phyloP scores from a whole-genome alignment of 345 rosid species.

The Acer campestre region DNA sequence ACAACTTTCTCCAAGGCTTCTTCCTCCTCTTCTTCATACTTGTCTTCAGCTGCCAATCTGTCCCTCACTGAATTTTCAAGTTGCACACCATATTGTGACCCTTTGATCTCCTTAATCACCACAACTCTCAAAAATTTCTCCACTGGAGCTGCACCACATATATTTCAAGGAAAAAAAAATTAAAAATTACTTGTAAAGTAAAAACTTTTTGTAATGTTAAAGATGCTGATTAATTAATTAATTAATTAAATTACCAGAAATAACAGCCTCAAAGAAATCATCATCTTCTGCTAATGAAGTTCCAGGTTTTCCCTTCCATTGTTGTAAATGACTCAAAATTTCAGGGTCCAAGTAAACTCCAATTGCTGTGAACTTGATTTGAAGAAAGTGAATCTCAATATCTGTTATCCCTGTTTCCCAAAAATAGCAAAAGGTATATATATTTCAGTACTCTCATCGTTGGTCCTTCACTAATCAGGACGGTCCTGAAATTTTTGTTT shows the following conservation, averaged over 20 bases:
- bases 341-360: slow-evolving; percentile 88
- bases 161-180: not conserved
- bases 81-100: slow-evolving; percentile 91
- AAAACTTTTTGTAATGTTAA: not conserved
- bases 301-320: slow-evolving; percentile 83
- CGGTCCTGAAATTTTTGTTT: too few relatives aligned
- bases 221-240: not conserved
- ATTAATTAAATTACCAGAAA: slow-evolving; percentile 47
- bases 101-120: slow-evolving; percentile 91
- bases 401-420: slow-evolving; percentile 75
- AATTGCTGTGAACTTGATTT: slow-evolving; percentile 90
- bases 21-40: slow-evolving; percentile 95
- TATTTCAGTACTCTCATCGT: not conserved
- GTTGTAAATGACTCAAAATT: slow-evolving; percentile 48
- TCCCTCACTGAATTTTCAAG: slow-evolving; percentile 84
- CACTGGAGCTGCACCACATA: slow-evolving; percentile 50
- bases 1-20: slow-evolving; percentile 74
- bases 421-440: not conserved
- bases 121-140: slow-evolving; percentile 79
- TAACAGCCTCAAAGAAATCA: slow-evolving; percentile 76
- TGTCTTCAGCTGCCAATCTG: slow-evolving; percentile 75
- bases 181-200: not conserved
- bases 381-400: slow-evolving; percentile 89
- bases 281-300: slow-evolving; percentile 61
- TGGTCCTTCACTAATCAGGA: too few relatives aligned